These are phyloP conservation scores for Aspergillus spinulosporus DNA, from an alignment of 2,329 filamentous ascomycete species.

Conservation along the genomic window DNA sequence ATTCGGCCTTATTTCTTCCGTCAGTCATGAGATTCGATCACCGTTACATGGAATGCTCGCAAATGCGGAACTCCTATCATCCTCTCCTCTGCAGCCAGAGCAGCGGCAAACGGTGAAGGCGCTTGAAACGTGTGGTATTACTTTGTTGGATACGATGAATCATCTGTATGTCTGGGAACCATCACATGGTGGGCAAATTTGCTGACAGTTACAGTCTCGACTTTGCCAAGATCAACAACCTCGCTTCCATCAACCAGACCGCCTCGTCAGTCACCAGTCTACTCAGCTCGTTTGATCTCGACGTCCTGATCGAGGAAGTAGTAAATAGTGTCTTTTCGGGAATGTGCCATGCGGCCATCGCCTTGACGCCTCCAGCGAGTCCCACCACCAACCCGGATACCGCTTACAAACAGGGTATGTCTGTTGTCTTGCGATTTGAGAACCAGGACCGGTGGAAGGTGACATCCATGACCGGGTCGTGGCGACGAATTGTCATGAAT, in stretches of 20 bases:
- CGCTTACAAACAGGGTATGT: conserved; percentile 6
- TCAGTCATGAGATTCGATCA: conserved; percentile 54
- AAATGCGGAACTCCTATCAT: conserved; percentile 52
- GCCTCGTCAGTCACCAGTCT: conserved; percentile 19
- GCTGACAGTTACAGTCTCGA: conserved; percentile 20
- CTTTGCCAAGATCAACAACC: conserved; percentile 33
- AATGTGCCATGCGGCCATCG: conserved; percentile 24
- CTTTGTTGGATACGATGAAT: conserved; percentile 51
- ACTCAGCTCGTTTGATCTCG: conserved; percentile 28
- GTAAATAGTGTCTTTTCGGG: conserved; percentile 16
- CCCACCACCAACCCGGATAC: neutral
- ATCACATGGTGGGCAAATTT: too few species aligned
- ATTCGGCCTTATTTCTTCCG: conserved; percentile 54
- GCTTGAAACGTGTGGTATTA: conserved; percentile 53
- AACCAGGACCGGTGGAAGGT: conserved; percentile 26
- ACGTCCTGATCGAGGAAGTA: conserved; percentile 28
- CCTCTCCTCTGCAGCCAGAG: conserved; percentile 43
- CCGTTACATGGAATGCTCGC: conserved; percentile 52
- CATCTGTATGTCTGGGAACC: conserved; percentile 30
- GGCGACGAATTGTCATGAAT: conserved; percentile 35
- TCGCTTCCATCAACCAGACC: conserved; percentile 12
- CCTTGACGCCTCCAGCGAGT: neutral
- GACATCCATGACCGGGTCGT: conserved; percentile 24
- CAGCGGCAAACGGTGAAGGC: conserved; percentile 49
- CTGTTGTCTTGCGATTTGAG: conserved; percentile 22